Evolutionary conservation across 2,329 filamentous ascomycete species (phyloP).

Genomic region (Phaeosphaeria sp.): DNA sequence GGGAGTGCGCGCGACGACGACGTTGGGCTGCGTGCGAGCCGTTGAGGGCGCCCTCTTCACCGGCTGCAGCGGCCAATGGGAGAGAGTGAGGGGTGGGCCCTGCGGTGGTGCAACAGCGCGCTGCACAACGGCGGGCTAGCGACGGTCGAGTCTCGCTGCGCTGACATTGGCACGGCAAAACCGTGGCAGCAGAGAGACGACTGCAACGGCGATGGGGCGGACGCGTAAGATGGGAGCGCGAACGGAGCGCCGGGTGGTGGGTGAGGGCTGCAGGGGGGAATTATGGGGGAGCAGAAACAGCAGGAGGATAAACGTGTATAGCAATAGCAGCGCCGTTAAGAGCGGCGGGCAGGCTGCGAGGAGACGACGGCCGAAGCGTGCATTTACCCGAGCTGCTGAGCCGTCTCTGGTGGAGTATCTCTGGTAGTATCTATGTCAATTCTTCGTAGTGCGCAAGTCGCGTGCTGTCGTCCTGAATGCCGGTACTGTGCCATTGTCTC

Average conservation of each 20-base stretch:
- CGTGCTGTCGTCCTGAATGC: not conserved
- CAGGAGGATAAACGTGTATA: slow-evolving; percentile 13
- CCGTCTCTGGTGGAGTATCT: too few species aligned
- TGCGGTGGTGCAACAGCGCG: slow-evolving; percentile 32
- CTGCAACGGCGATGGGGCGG: slow-evolving; percentile 19
- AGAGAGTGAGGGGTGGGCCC: slow-evolving; percentile 23
- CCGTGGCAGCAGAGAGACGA: not conserved
- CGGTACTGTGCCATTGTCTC: not conserved
- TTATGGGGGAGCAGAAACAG: slow-evolving; percentile 24
- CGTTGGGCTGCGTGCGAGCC: slow-evolving; percentile 30
- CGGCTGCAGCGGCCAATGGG: slow-evolving; percentile 27
- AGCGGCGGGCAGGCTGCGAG: not conserved
- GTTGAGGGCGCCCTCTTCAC: slow-evolving; percentile 36
- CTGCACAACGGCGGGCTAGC: slow-evolving; percentile 46
- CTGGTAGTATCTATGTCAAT: too few species aligned
- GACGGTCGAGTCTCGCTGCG: slow-evolving; percentile 12
- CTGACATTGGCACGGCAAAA: slow-evolving; percentile 7
- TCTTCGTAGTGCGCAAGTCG: too few species aligned
- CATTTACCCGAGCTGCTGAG: slow-evolving; percentile 31
- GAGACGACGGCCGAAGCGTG: slow-evolving; percentile 2
- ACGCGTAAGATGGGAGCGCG: slow-evolving; percentile 26
- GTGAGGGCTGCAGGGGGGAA: slow-evolving; percentile 34
- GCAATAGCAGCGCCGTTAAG: slow-evolving; percentile 24
- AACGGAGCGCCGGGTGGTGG: slow-evolving; percentile 21
- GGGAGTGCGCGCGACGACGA: slow-evolving; percentile 16